Evolutionary conservation across 106 monocot species (phyloP).

Genomic region (Allium fistulosum): DNA sequence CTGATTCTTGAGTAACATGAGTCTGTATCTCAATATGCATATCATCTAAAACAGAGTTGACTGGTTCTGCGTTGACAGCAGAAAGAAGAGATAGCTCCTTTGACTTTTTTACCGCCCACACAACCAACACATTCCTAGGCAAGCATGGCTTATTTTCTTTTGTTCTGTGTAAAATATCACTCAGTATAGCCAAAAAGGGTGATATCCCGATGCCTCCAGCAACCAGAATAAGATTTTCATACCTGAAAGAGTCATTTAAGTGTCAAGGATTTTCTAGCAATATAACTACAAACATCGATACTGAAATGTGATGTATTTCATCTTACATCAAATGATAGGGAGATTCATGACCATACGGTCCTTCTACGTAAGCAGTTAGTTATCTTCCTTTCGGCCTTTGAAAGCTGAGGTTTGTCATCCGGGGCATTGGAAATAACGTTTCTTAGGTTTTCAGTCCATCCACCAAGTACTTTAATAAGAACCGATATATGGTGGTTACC

Average conservation of each 20-base stretch:
- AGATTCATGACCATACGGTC: slow-evolving; percentile 88
- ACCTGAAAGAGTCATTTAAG: slow-evolving; percentile 34
- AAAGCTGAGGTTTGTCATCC: slow-evolving; percentile 14
- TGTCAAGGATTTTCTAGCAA: neutral
- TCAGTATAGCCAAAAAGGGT: slow-evolving; percentile 87
- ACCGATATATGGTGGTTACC: slow-evolving; percentile 56
- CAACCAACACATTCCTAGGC: slow-evolving; percentile 62
- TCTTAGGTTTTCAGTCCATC: slow-evolving; percentile 72
- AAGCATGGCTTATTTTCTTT: slow-evolving; percentile 41
- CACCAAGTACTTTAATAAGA: slow-evolving; percentile 85
- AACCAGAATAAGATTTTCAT: slow-evolving; percentile 84
- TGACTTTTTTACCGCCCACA: slow-evolving; percentile 89
- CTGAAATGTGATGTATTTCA: neutral
- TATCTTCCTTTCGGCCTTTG: slow-evolving; percentile 13
- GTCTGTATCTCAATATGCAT: slow-evolving; percentile 70
- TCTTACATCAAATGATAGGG: slow-evolving; percentile 81
- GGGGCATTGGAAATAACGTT: slow-evolving; percentile 22
- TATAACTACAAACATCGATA: neutral
- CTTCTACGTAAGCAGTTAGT: slow-evolving; percentile 78
- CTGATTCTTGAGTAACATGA: slow-evolving; percentile 81
- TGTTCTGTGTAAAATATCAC: slow-evolving; percentile 61
- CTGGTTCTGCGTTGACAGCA: slow-evolving; percentile 31
- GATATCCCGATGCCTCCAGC: slow-evolving; percentile 96
- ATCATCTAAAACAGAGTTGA: slow-evolving; percentile 35
- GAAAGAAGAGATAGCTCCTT: slow-evolving; percentile 83